Evolutionary conservation across 345 rosid species (phyloP), one percentile per base, ranked within the genome.

Genomic region (Sonneratia alba): DNA sequence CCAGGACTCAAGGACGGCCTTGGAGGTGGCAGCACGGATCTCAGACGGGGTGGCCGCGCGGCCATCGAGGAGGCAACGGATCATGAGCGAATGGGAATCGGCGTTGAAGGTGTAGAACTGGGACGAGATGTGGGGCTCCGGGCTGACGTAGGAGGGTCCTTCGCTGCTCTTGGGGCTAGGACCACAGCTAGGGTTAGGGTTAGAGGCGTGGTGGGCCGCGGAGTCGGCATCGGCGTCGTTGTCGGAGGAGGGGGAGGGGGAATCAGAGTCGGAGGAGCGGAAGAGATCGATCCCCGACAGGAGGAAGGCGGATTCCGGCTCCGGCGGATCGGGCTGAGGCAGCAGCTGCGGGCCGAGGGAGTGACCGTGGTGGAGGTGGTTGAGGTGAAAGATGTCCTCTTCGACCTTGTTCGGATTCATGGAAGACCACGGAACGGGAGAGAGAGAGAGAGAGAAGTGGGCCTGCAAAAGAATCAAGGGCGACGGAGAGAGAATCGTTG

Each of bases 41-140:
- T 92, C 99, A 11, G 80, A 81, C 10, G 99, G 94, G 32, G 89
- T 81, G 1, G 98, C 96, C 24, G 86, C 84, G 75, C 99, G 96
- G 63, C 77, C 89, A 75, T 90, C 94, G 55, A 89, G 87, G 82
- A 95, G 87, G 75, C 99, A 95, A 42, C 85, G 92, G 79, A 89
- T 90, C 99, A 95, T 95, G 73, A 92, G 93, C 68, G 91, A 79
- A 83, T 95, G 99, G 14, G 99, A 95, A 11, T 89, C 91, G 36
- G 94, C 86, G 81, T 92, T 95, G 86, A 95, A 95, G 49, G 97
- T 95, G 85, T 95, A 95, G 87, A 95, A 95, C 79, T 95, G 99
- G 18, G 97, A 75, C 24, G 99, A 95, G 53, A 95, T 86, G 71
- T 90, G 90, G 6, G 96, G 89, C 37, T 95, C 98, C 0, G 94